Evolutionary conservation across 805 yeast species (phyloP), one percentile per base, ranked within the genome.

Genomic region (Maudiozyma pseudohumilis): DNA sequence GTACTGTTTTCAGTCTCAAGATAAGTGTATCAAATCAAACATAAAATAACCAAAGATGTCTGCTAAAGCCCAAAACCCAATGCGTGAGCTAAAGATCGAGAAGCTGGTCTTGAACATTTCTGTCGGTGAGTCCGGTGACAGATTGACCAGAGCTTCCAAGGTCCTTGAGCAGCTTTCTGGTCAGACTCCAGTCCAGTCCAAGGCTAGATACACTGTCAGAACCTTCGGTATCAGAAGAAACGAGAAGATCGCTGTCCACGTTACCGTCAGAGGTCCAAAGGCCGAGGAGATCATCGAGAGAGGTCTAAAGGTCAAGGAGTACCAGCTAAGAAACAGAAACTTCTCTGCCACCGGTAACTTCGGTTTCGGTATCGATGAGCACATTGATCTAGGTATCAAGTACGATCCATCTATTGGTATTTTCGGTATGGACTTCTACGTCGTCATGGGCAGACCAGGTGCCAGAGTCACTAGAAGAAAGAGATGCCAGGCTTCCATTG

Each of bases 51-150:
- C 56, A 42, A 58, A 55, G 53, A 60, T 60, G 74, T 68, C 75
- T 60, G 65, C 70, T 55, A 69, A 72, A 66, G 59, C 84, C 64
- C 85, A 79, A 71, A 92, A 92, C 77, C 78, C 84, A 74, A 89
- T 92, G 97, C 92, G 95, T 75, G 97, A 92, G 63, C 78, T 92
- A 74, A 88, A 82, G 77, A 89, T 92, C 77, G 97, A 92, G 77
- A 92, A 92, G 77, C 82, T 92, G 73, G 96, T 92, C 73, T 84
- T 92, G 73, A 92, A 92, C 92, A 92, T 92, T 75, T 88, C 95
- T 74, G 98, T 92, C 72, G 98, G 98, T 77, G 98, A 92, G 77
- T 88, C 96, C 72, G 98, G 98, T 80, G 98, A 92, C 74, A 84
- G 97, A 82, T 86, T 92, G 72, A 92, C 98, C 77, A 89, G 98